Percentiles rank a stretch among this genome's conserved stretches.
phyloP scores from a whole-genome alignment of 345 rosid species.

The Gossypium anomalum region DNA sequence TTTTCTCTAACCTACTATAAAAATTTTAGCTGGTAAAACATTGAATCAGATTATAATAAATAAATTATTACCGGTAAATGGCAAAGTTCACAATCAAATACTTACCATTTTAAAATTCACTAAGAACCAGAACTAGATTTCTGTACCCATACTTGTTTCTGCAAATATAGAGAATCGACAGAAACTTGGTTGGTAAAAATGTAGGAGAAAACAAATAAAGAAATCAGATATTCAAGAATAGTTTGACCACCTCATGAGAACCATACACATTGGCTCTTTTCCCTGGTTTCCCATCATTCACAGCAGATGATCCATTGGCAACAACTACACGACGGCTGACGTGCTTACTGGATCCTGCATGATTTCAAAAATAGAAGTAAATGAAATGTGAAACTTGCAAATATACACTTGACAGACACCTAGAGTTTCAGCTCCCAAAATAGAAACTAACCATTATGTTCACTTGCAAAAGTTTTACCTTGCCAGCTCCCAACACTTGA shows the following conservation, averaged over 20 bases:
- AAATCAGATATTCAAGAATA: neutral
- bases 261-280: slow-evolving; percentile 36
- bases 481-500: slow-evolving; percentile 28
- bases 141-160: slow-evolving; percentile 72
- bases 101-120: slow-evolving; percentile 31
- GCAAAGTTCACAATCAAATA: neutral
- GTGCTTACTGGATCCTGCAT: slow-evolving; percentile 41
- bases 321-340: slow-evolving; percentile 37
- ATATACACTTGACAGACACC: neutral
- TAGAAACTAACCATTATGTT: slow-evolving; percentile 35
- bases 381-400: slow-evolving; percentile 1
- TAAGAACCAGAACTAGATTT: slow-evolving; percentile 48
- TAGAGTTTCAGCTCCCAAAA: slow-evolving; percentile 1
- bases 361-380: slow-evolving; percentile 6
- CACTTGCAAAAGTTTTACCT: slow-evolving; percentile 28
- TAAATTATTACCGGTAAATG: neutral
- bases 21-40: neutral
- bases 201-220: neutral
- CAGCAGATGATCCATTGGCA: slow-evolving; percentile 28
- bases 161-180: slow-evolving; percentile 17
- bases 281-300: slow-evolving; percentile 34
- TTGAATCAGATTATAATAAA: neutral
- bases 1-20: too few relatives aligned
- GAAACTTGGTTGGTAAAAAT: neutral
- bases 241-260: slow-evolving; percentile 34